Evolutionary conservation across 176 grass and related monocot genomes (phyloP).

Genomic region (Lolium multiflorum): DNA sequence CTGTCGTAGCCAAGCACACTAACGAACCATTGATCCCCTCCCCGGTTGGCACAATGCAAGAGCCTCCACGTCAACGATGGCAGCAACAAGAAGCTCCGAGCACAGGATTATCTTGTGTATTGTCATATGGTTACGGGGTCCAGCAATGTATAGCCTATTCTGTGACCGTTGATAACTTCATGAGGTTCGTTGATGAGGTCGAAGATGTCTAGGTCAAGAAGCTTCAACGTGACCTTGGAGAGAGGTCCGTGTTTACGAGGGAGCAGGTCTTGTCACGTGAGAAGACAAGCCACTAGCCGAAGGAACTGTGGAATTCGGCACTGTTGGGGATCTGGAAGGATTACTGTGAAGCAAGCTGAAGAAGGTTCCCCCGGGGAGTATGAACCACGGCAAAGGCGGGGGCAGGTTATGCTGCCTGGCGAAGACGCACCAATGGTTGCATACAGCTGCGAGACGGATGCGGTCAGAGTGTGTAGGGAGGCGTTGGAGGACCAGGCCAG

Average conservation of each 20-base stretch:
- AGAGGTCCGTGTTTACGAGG: background rate
- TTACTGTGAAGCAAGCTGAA: background rate
- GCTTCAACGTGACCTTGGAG: background rate
- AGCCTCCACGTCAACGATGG: background rate
- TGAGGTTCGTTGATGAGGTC: background rate
- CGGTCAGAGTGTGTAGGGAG: slow-evolving; percentile 20
- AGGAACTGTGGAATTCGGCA: slow-evolving; percentile 10
- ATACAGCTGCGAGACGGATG: slow-evolving; percentile 22
- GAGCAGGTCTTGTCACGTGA: background rate
- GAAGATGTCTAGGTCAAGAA: background rate
- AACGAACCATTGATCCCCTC: background rate
- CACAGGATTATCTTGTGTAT: slow-evolving; percentile 8
- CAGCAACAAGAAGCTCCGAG: background rate
- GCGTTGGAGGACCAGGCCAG: slow-evolving; percentile 11
- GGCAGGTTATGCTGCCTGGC: background rate
- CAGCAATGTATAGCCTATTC: background rate
- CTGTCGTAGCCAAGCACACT: background rate
- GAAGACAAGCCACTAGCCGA: slow-evolving; percentile 18
- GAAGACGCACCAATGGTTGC: slow-evolving; percentile 9
- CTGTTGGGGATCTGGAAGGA: slow-evolving; percentile 7
- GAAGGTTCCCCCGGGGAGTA: slow-evolving; percentile 6
- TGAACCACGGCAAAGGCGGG: slow-evolving; percentile 3
- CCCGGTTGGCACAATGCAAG: background rate
- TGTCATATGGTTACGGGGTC: background rate
- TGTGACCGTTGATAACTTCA: background rate